These are phyloP conservation scores for Debaryomyces udenii DNA, from an alignment of 1,139 yeast species.

Conservation along the genomic window DNA sequence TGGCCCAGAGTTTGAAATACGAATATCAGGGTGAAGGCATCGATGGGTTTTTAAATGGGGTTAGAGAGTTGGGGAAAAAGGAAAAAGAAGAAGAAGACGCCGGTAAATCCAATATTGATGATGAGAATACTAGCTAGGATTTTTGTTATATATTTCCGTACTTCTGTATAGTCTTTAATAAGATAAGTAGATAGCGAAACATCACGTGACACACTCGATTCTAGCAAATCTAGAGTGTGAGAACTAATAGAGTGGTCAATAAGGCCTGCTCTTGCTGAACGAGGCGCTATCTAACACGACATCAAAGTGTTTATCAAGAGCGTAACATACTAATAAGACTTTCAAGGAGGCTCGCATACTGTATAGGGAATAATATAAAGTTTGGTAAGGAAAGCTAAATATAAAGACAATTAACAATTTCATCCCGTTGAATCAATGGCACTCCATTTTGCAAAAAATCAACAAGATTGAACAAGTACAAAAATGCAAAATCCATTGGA, in stretches of 20 bases:
- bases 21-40: constrained; percentile 64
- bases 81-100: constrained; percentile 17
- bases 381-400: too few species aligned
- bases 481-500: neutral
- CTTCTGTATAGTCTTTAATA: constrained; percentile 1
- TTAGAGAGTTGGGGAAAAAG: constrained; percentile 36
- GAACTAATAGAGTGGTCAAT: too few species aligned
- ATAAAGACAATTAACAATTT: too few species aligned
- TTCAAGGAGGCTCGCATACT: too few species aligned
- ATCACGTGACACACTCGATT: constrained; percentile 1
- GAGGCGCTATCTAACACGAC: too few species aligned
- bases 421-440: too few species aligned
- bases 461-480: neutral
- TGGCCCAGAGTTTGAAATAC: constrained; percentile 54
- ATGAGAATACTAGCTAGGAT: neutral
- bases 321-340: too few species aligned
- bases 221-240: constrained; percentile 1
- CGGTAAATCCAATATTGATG: neutral
- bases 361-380: too few species aligned
- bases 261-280: too few species aligned
- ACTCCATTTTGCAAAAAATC: neutral
- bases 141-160: too few species aligned
- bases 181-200: neutral
- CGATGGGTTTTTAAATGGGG: constrained; percentile 53
- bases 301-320: too few species aligned